Percentiles rank a stretch among this genome's conserved stretches.
Conservation (phyloP, 306 rosid genomes). For the Ormosia semicastrata region DNA sequence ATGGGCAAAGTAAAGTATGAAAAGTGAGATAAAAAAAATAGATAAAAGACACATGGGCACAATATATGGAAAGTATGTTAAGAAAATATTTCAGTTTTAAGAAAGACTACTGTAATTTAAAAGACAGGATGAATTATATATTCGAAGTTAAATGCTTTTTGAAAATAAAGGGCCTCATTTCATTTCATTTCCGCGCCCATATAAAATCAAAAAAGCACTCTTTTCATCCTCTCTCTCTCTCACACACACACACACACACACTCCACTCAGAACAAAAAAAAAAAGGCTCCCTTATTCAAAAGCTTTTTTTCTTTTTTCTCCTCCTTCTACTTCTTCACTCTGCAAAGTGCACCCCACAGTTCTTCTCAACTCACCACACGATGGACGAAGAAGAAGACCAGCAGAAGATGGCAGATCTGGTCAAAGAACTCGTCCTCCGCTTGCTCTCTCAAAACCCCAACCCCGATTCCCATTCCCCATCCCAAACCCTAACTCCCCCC, state of each 20-base stretch:
- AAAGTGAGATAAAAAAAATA: no score
- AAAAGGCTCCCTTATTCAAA: not conserved
- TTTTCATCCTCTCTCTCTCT: not conserved
- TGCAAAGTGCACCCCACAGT: not conserved
- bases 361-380: not conserved
- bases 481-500: slow-evolving; percentile 47
- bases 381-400: slow-evolving; percentile 96
- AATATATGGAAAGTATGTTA: no score
- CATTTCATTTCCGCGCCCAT: slow-evolving; percentile 29
- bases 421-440: slow-evolving; percentile 73
- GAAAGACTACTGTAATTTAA: no score
- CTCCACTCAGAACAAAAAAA: no score
- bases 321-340: not conserved
- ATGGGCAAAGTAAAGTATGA: no score
- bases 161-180: not conserved
- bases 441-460: slow-evolving; percentile 51
- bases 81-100: no score
- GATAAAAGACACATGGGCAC: no score
- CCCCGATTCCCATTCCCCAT: slow-evolving; percentile 35
- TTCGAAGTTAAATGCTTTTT: not conserved
- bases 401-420: slow-evolving; percentile 83
- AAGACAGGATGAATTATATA: no score
- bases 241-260: no score
- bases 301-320: not conserved
- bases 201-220: not conserved